Conservation (phyloP, 345 rosid species). For the Cardamine chenopodiifolia region DNA sequence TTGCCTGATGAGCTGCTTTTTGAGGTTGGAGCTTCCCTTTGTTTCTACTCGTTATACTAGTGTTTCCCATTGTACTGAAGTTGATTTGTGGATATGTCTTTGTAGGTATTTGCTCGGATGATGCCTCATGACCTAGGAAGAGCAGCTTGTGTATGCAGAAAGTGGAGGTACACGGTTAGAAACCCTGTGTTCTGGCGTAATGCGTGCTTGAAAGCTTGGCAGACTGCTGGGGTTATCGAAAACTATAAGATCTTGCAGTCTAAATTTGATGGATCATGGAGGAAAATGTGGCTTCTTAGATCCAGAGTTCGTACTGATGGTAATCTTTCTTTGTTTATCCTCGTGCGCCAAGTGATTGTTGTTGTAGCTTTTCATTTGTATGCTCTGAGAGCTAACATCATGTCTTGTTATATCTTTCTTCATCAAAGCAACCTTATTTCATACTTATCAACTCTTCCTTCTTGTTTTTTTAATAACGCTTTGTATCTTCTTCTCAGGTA, state of each 20-base stretch:
- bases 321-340: conserved; percentile 29
- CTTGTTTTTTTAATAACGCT: neutral
- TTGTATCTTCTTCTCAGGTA: conserved; percentile 54
- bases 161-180: conserved; percentile 91
- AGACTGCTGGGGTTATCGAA: conserved; percentile 84
- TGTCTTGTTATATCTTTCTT: neutral
- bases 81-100: conserved; percentile 25
- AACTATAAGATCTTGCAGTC: conserved; percentile 81
- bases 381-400: neutral
- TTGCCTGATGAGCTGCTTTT: conserved; percentile 93
- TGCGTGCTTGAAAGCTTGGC: conserved; percentile 95
- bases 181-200: conserved; percentile 91
- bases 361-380: neutral
- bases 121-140: conserved; percentile 82
- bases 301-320: conserved; percentile 96
- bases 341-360: neutral
- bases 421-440: neutral
- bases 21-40: conserved; percentile 54
- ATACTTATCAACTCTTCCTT: neutral
- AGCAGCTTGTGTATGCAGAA: conserved; percentile 87
- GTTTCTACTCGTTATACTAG: neutral
- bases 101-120: conserved; percentile 85
- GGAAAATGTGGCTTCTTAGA: conserved; percentile 96
- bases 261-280: conserved; percentile 87
- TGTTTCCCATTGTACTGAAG: neutral